Percentiles rank a stretch among this genome's conserved stretches.
These are phyloP conservation scores for Sphaceloma murrayae DNA, from an alignment of 2,329 filamentous ascomycete species.

Conservation along the genomic window DNA sequence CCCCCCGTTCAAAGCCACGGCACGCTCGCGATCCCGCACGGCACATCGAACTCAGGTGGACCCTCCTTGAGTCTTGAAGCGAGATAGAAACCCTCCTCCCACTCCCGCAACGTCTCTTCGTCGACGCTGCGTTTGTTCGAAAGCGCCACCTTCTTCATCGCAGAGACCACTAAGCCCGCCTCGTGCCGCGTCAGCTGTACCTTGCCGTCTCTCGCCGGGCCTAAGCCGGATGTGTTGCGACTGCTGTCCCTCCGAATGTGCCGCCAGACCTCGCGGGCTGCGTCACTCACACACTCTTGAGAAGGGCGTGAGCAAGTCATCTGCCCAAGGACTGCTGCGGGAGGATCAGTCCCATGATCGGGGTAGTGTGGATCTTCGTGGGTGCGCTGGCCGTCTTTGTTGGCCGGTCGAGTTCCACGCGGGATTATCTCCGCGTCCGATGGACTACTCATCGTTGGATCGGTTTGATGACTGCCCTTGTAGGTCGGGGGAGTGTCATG, in stretches of 20 bases:
- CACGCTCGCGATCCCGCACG: conserved; percentile 3
- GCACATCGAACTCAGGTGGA: conserved; percentile 1
- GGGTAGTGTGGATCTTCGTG: no score
- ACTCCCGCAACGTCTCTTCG: conserved; percentile 32
- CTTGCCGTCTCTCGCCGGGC: not conserved
- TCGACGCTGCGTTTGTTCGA: conserved; percentile 35
- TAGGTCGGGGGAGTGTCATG: no score
- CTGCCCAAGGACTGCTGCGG: not conserved
- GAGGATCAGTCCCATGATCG: not conserved
- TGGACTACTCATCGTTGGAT: no score
- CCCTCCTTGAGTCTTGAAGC: not conserved
- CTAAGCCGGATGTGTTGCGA: not conserved
- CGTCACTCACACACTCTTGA: conserved; percentile 20
- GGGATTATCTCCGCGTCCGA: no score
- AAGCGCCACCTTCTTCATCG: conserved; percentile 28
- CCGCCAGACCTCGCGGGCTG: conserved; percentile 31
- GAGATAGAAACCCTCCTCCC: conserved; percentile 21
- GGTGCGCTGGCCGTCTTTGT: no score
- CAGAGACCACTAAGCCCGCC: conserved; percentile 17
- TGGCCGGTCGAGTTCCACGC: no score
- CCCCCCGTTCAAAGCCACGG: conserved; percentile 12
- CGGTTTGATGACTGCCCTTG: no score
- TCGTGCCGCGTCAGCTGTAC: not conserved
- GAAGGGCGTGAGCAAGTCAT: not conserved
- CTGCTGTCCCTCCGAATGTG: conserved; percentile 28